Conservation (phyloP, 2,329 filamentous ascomycete genomes). For the Sporothrix dimorphospora region DNA sequence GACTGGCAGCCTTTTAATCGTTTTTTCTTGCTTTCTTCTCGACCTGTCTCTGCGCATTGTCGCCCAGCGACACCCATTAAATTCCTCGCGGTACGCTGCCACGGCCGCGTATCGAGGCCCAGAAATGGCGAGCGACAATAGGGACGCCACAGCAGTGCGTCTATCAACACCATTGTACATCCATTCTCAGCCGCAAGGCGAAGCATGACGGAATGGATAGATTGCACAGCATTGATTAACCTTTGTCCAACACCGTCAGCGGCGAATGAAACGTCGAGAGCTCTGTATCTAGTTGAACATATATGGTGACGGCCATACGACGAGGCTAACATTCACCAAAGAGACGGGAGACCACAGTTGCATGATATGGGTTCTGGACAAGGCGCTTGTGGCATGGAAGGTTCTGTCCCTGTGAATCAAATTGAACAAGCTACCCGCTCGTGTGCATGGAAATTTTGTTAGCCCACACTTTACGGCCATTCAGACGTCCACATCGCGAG, state of each 20-base stretch:
- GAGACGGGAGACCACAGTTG: not conserved
- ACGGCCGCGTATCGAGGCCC: not conserved
- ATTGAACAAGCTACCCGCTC: not conserved
- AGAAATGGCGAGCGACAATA: no score
- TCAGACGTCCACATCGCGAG: not conserved
- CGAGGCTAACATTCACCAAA: not conserved
- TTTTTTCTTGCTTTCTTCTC: not conserved
- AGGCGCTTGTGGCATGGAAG: not conserved
- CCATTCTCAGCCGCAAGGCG: not conserved
- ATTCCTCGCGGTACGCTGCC: not conserved
- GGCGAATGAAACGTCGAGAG: not conserved
- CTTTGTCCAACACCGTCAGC: not conserved
- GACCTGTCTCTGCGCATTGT: not conserved
- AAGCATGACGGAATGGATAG: not conserved
- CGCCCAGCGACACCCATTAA: not conserved
- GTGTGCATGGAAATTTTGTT: not conserved
- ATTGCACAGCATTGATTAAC: not conserved
- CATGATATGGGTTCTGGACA: not conserved
- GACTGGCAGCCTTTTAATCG: slow-evolving; percentile 10
- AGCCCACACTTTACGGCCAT: not conserved
- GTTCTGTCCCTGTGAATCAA: not conserved
- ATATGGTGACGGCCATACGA: not conserved
- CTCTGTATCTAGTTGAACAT: no score
- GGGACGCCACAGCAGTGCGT: not conserved
- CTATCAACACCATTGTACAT: not conserved